These are phyloP conservation scores for Tuber indicum DNA, from an alignment of 495 filamentous ascomycete genomes.

Conservation along the genomic window DNA sequence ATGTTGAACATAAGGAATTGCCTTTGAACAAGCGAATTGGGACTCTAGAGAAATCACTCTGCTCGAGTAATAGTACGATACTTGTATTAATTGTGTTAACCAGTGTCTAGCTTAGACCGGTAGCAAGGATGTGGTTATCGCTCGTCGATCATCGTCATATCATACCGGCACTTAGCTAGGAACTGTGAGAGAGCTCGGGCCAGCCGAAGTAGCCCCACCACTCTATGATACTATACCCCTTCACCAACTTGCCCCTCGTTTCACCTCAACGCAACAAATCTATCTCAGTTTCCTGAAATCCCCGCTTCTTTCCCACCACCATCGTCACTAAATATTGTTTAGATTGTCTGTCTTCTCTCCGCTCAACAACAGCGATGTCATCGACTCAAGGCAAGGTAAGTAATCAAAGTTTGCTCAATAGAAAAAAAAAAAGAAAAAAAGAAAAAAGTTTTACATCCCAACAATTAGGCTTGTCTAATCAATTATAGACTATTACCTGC, in stretches of 20 bases:
- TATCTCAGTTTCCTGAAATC: conserved; percentile 9
- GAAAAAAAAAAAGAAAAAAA: not conserved
- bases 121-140: not conserved
- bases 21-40: too few relatives aligned
- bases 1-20: too few relatives aligned
- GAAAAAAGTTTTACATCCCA: too few relatives aligned
- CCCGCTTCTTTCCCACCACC: not conserved
- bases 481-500: conserved; percentile 63
- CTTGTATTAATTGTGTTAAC: too few relatives aligned
- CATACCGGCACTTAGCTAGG: not conserved
- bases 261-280: conserved; percentile 17
- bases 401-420: not conserved
- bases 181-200: not conserved
- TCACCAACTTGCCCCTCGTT: conserved; percentile 15
- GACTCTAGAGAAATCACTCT: too few relatives aligned
- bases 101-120: too few relatives aligned
- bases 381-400: conserved; percentile 38
- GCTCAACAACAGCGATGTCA: conserved; percentile 23
- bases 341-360: not conserved
- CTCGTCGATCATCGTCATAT: not conserved
- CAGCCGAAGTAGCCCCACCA: conserved; percentile 33
- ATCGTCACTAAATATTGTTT: not conserved
- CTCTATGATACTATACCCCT: not conserved
- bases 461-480: not conserved
- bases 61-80: too few relatives aligned